Evolutionary conservation across 306 rosid species (phyloP), one percentile per base, ranked within the genome.

Genomic region (Sindora glabra): DNA sequence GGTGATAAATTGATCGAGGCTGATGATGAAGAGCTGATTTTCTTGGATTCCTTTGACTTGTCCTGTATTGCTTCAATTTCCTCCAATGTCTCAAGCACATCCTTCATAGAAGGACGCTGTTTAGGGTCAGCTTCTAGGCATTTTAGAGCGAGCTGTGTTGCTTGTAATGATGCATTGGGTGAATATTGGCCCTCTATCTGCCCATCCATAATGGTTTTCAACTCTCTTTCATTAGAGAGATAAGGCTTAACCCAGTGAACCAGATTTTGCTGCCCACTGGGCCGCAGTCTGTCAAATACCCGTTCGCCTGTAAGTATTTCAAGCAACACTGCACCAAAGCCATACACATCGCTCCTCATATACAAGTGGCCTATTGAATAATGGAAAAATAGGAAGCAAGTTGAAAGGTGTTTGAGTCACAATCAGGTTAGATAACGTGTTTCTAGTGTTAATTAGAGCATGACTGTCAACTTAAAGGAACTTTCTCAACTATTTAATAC

Each of bases 311-410:
- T 81, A 34, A 91, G 47, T 33, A 88, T 60, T 72, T 91, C 96
- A 0, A 91, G 89, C 41, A 88, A 52, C 50, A 91, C 95, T 3
- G 85, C n/a, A n/a, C n/a, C n/a, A n/a, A n/a, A n/a, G n/a, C n/a
- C n/a, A n/a, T n/a, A n/a, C n/a, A n/a, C n/a, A 13, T 91, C 96
- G 44, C 98, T 91, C 78, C 86, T 85, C 42, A 88, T 92, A 17
- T 91, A 91, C 56, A 91, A 81, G 78, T 88, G 96, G 4, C 98
- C 98, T 91, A 84, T 77, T 63, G 6, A 72, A 70, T 1, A 14
- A 42, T 40, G 14, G 13, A n/a, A n/a, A n/a, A n/a, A n/a, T n/a
- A n/a, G n/a, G n/a, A n/a, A n/a, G n/a, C n/a, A n/a, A n/a, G n/a
- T n/a, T n/a, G n/a, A n/a, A n/a, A n/a, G n/a, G n/a, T n/a, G n/a